Conservation (phyloP, 1,284 basidiomycete species). For the Sporisorium iseilematis-ciliati region DNA sequence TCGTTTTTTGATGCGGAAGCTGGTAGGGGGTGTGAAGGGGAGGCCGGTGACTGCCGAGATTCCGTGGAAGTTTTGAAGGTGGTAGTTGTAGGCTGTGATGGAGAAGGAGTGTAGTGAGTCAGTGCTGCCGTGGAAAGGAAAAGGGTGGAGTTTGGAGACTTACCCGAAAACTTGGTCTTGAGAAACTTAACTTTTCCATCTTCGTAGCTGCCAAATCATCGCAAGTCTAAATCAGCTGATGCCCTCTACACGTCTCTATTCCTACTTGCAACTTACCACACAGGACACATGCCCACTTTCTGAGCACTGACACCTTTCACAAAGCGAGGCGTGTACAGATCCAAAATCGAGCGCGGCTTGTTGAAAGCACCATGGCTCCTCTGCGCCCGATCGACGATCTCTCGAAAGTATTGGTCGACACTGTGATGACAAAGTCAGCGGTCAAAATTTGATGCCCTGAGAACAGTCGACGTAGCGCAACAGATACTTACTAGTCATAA, state of each 20-base stretch:
- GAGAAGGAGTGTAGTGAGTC: neutral
- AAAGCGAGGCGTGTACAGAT: slow-evolving; percentile 60
- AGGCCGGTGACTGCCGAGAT: slow-evolving; percentile 39
- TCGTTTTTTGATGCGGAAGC: slow-evolving; percentile 20
- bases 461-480: neutral
- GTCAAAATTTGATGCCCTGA: neutral
- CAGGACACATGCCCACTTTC: slow-evolving; percentile 57
- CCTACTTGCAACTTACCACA: slow-evolving; percentile 38
- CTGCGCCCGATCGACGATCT: slow-evolving; percentile 25
- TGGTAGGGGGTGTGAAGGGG: slow-evolving; percentile 50
- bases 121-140: no score
- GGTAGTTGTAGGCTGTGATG: slow-evolving; percentile 57
- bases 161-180: slow-evolving; percentile 57
- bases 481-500: slow-evolving; percentile 18
- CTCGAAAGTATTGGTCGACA: slow-evolving; percentile 21
- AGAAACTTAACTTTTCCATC: slow-evolving; percentile 31
- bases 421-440: neutral
- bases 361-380: slow-evolving; percentile 37
- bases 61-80: slow-evolving; percentile 55
- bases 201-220: slow-evolving; percentile 39
- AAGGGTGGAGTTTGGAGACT: neutral
- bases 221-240: neutral
- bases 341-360: slow-evolving; percentile 42
- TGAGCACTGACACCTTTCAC: slow-evolving; percentile 32
- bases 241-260: neutral